These are phyloP conservation scores for Lachnellula subtilissima DNA, from an alignment of 2,329 filamentous ascomycete genomes.

Conservation along the genomic window DNA sequence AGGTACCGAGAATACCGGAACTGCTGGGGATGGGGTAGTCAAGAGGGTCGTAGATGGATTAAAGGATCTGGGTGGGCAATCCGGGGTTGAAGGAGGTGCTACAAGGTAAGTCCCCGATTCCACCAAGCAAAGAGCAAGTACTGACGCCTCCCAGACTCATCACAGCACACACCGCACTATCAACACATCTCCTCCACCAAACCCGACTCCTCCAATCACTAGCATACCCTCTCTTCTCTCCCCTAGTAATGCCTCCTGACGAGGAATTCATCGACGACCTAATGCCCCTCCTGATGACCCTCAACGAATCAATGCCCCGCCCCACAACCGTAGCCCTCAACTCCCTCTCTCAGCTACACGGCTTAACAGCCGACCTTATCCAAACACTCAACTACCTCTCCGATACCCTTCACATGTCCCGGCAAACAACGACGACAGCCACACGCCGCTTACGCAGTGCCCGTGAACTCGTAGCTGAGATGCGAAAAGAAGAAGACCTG, in stretches of 20 bases:
- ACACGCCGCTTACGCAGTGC: constrained; percentile 74
- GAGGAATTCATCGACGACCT: constrained; percentile 62
- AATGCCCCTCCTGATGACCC: constrained; percentile 60
- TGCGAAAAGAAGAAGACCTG: constrained; percentile 76
- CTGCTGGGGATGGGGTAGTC: constrained; percentile 61
- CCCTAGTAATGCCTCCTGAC: constrained; percentile 58
- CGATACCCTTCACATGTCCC: constrained; percentile 90
- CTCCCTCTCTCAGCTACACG: constrained; percentile 64
- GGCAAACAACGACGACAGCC: constrained; percentile 79
- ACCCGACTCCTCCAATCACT: constrained; percentile 71
- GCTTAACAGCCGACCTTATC: constrained; percentile 67
- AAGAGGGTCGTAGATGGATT: constrained; percentile 64
- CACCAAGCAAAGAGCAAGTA: background rate
- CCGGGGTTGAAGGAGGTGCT: constrained; percentile 65
- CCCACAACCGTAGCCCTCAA: constrained; percentile 57
- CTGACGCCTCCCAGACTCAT: constrained; percentile 52
- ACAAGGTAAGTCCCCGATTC: constrained; percentile 50
- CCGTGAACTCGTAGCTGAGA: constrained; percentile 79
- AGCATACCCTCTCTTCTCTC: constrained; percentile 65
- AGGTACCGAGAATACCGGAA: constrained; percentile 62
- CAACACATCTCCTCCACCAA: constrained; percentile 70
- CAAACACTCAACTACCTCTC: constrained; percentile 80
- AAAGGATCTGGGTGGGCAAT: constrained; percentile 67
- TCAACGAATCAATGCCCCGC: constrained; percentile 63
- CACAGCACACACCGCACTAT: constrained; percentile 69